phyloP scores from a whole-genome alignment of 2,329 filamentous ascomycete species.

The Stemphylium beticola region DNA sequence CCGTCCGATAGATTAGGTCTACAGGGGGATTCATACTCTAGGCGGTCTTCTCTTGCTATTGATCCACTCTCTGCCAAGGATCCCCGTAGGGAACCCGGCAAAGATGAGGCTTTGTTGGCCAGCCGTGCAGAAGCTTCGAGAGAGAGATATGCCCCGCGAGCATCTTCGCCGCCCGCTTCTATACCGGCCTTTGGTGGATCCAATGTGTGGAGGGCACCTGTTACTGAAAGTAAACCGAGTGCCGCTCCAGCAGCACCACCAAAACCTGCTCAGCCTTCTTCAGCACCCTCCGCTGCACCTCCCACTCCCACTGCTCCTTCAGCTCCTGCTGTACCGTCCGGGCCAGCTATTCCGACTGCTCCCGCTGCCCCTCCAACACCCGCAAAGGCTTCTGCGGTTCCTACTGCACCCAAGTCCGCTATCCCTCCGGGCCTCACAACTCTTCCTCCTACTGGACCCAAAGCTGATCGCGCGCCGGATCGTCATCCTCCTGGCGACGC shows the following conservation, averaged over 20 bases:
- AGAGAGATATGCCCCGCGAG: constrained; percentile 55
- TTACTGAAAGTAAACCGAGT: constrained; percentile 42
- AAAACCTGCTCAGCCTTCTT: constrained; percentile 32
- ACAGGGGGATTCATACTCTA: constrained; percentile 42
- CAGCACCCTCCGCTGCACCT: constrained; percentile 28
- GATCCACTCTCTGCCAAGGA: constrained; percentile 44
- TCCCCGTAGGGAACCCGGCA: constrained; percentile 49
- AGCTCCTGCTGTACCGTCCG: constrained; percentile 24
- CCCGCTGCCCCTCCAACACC: constrained; percentile 25
- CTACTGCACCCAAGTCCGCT: constrained; percentile 40
- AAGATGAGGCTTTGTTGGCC: constrained; percentile 53
- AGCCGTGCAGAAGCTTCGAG: constrained; percentile 54
- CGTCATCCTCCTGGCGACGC: constrained; percentile 28
- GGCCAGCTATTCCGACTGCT: constrained; percentile 18
- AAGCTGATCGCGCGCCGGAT: constrained; percentile 45
- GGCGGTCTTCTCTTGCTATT: constrained; percentile 46
- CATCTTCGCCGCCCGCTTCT: constrained; percentile 61
- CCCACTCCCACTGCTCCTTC: constrained; percentile 24
- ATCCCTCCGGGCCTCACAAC: constrained; percentile 46
- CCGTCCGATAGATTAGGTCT: constrained; percentile 41
- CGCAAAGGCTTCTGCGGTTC: constrained; percentile 22
- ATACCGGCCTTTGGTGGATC: constrained; percentile 63
- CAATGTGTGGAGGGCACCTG: constrained; percentile 52
- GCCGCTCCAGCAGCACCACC: constrained; percentile 31
- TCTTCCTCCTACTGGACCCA: constrained; percentile 51